Base-by-base conservation (phyloP, 768 basidiomycete species). In the Sporobolomyces pararoseus region DNA sequence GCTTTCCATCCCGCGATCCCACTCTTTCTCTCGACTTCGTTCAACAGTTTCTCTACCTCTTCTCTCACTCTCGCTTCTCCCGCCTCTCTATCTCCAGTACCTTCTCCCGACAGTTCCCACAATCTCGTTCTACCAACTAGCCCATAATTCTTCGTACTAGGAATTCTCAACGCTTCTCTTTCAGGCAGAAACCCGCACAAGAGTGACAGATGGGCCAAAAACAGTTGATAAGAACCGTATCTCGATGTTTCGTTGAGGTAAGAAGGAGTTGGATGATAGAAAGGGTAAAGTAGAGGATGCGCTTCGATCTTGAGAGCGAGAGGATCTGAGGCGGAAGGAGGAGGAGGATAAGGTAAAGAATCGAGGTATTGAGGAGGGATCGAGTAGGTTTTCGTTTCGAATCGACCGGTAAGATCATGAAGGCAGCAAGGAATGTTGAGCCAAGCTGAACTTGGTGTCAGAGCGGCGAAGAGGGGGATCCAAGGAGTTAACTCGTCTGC, bases 401-500 rank as follows among this genome's bases (percentile, higher is more conserved):
- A 97, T 85, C 35, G 83, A 78, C 88, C 89, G 89, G n/a, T 88
- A 81, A 79, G 75, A 25, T 76, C 77, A 66, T 80, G 80, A 27
- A 79, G 70, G 65, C 94, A 97, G 77, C 95, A 97, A 0, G 95
- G 95, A 63, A 98, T 91, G 7, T 79, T 81, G 42, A 83, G 73
- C 71, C 76, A 79, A 1, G 50, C 59, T 32, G 59, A 47, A 0
- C 86, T 85, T 5, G 77, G 75, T 39, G 83, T 80, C 19, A 87
- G 72, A 1, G 88, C 86, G 0, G 92, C 85, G 7, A 96, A 81
- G 2, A 96, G 84, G 0, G 95, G 91, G 0, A 92, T 79, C 94
- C 94, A 98, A 0, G 95, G 95, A 29, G 94, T 94, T 23, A 98
- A 82, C 75, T 98, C 95, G 80, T 98, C 95, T 0, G 94, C 89